Conservation (phyloP, 2,329 filamentous ascomycete species). For the Exophiala oligosperma region DNA sequence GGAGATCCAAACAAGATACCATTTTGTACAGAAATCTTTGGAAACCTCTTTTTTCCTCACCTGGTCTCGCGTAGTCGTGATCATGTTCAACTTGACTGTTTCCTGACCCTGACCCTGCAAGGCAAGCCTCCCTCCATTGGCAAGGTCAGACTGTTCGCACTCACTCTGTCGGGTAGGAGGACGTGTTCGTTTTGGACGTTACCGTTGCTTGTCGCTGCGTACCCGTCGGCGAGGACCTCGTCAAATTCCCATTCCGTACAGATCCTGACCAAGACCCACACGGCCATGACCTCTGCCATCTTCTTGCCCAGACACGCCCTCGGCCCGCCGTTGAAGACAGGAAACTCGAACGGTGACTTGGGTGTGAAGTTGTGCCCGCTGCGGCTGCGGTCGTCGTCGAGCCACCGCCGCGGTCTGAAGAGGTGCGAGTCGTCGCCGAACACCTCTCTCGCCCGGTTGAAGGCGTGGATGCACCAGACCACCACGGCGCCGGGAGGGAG, state of each 20-base stretch:
- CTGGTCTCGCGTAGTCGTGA: too few relatives aligned
- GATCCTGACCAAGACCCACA: constrained; percentile 56
- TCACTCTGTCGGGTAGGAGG: constrained; percentile 49
- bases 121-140: constrained; percentile 65
- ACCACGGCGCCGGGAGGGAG: constrained; percentile 57
- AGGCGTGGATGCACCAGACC: constrained; percentile 65
- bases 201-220: constrained; percentile 20
- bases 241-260: constrained; percentile 53
- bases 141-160: constrained; percentile 62
- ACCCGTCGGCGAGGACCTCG: constrained; percentile 18
- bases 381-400: constrained; percentile 37
- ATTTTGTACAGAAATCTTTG: too few relatives aligned
- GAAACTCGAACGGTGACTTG: constrained; percentile 56
- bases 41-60: too few relatives aligned
- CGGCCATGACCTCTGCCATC: constrained; percentile 63
- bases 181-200: constrained; percentile 31
- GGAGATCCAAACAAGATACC: too few relatives aligned
- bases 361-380: constrained; percentile 34
- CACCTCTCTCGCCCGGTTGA: constrained; percentile 57
- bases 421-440: constrained; percentile 59
- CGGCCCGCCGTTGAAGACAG: constrained; percentile 67
- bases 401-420: constrained; percentile 58
- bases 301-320: constrained; percentile 62
- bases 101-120: constrained; percentile 22
- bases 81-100: neutral